Evolutionary conservation across 495 filamentous ascomycete species (phyloP).

Genomic region (Hypoxylon subgilvum): DNA sequence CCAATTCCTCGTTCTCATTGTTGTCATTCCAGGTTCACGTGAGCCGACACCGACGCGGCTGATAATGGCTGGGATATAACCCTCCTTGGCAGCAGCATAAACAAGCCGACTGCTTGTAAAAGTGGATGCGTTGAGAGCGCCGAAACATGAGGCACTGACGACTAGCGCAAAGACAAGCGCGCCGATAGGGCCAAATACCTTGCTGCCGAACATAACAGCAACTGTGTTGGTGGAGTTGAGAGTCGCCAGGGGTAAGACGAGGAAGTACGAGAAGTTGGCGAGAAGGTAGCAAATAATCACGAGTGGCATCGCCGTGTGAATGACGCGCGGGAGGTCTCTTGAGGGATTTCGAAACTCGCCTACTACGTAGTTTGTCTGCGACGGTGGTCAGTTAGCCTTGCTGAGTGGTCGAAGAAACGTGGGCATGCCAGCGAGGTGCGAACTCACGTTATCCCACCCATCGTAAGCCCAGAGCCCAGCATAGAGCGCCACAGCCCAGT

Average conservation of each 20-base stretch:
- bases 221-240: slow-evolving; percentile 90
- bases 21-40: slow-evolving; percentile 43
- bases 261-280: slow-evolving; percentile 90
- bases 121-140: slow-evolving; percentile 90
- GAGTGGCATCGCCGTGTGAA: slow-evolving; percentile 95
- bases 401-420: neutral
- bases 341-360: slow-evolving; percentile 92
- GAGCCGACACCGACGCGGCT: slow-evolving; percentile 78
- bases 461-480: slow-evolving; percentile 98
- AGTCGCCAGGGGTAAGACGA: slow-evolving; percentile 80
- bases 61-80: slow-evolving; percentile 85
- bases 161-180: slow-evolving; percentile 86
- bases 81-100: slow-evolving; percentile 94
- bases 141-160: slow-evolving; percentile 86
- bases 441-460: slow-evolving; percentile 94
- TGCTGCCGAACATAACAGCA: slow-evolving; percentile 88
- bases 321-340: slow-evolving; percentile 89
- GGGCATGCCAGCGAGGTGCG: neutral
- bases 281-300: slow-evolving; percentile 90
- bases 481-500: slow-evolving; percentile 91
- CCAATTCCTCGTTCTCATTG: slow-evolving; percentile 65
- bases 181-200: slow-evolving; percentile 85
- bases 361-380: slow-evolving; percentile 91
- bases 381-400: slow-evolving; percentile 22
- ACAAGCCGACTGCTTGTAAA: slow-evolving; percentile 92